These are phyloP conservation scores for Mrakia frigida DNA, from an alignment of 768 basidiomycete species.

Conservation along the genomic window DNA sequence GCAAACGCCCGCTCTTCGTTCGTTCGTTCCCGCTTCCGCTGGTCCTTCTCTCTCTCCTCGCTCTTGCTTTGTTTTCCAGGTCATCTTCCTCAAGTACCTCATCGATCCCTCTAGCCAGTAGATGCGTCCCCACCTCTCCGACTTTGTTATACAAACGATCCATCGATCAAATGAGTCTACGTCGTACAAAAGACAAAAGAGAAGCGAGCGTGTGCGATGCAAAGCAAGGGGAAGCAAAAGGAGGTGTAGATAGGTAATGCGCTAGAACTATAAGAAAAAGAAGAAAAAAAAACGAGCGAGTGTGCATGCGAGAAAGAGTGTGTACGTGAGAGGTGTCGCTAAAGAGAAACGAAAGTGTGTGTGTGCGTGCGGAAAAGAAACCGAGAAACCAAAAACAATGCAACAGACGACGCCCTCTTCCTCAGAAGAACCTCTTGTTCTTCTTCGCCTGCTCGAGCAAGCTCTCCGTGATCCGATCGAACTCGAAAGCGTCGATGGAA, in stretches of 20 bases:
- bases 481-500: background rate
- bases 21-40: background rate
- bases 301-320: too few species aligned
- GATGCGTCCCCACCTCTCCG: too few species aligned
- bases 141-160: background rate
- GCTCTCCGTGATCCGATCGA: background rate
- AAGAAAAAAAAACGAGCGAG: background rate
- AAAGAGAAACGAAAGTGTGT: too few species aligned
- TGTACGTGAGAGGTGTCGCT: too few species aligned
- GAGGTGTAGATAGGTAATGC: background rate
- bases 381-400: background rate
- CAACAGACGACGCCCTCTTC: background rate
- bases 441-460: background rate
- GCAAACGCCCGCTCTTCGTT: background rate
- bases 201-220: background rate
- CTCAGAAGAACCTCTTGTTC: background rate
- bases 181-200: background rate
- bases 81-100: conserved; percentile 16
- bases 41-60: background rate
- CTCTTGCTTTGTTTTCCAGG: background rate
- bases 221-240: background rate
- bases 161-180: background rate
- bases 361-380: background rate
- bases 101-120: background rate
- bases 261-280: background rate